Conservation (phyloP, 2,329 filamentous ascomycete genomes). For the Fusarium sp. region DNA sequence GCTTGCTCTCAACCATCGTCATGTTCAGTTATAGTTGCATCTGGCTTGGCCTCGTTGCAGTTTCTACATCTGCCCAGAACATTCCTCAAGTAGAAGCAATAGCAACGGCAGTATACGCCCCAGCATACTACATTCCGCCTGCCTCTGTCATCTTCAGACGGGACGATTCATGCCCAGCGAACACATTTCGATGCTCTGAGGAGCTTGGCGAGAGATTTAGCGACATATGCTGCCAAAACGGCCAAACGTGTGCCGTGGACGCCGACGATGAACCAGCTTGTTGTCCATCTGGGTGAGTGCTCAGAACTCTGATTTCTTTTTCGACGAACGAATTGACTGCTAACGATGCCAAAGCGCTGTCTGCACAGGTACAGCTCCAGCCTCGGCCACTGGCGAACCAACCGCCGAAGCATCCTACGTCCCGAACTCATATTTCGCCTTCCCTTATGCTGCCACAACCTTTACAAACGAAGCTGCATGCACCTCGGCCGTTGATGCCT, state of each 20-base stretch:
- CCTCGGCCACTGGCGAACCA: slow-evolving; percentile 49
- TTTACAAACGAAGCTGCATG: slow-evolving; percentile 64
- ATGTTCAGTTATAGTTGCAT: slow-evolving; percentile 38
- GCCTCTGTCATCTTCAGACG: slow-evolving; percentile 41
- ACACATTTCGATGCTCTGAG: slow-evolving; percentile 62
- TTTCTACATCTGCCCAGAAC: slow-evolving; percentile 30
- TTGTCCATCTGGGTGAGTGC: slow-evolving; percentile 62
- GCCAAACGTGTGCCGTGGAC: slow-evolving; percentile 63
- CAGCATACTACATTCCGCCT: slow-evolving; percentile 34
- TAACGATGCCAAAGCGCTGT: slow-evolving; percentile 55
- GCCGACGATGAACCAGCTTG: slow-evolving; percentile 61
- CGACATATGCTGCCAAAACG: slow-evolving; percentile 62
- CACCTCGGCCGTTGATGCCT: slow-evolving; percentile 61
- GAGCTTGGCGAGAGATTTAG: slow-evolving; percentile 58
- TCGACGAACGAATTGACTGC: background rate
- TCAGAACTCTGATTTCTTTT: background rate
- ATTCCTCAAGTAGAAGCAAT: slow-evolving; percentile 31
- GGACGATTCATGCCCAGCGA: slow-evolving; percentile 55
- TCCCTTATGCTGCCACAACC: slow-evolving; percentile 65
- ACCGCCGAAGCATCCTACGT: slow-evolving; percentile 61
- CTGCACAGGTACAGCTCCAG: slow-evolving; percentile 66
- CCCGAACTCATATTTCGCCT: slow-evolving; percentile 67
- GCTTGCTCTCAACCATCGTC: slow-evolving; percentile 10
- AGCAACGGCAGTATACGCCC: slow-evolving; percentile 24
- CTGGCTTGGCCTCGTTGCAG: slow-evolving; percentile 37